Conservation (phyloP, 371 early-diverging fungal species). For the Apophysomyces trapeziformis region DNA sequence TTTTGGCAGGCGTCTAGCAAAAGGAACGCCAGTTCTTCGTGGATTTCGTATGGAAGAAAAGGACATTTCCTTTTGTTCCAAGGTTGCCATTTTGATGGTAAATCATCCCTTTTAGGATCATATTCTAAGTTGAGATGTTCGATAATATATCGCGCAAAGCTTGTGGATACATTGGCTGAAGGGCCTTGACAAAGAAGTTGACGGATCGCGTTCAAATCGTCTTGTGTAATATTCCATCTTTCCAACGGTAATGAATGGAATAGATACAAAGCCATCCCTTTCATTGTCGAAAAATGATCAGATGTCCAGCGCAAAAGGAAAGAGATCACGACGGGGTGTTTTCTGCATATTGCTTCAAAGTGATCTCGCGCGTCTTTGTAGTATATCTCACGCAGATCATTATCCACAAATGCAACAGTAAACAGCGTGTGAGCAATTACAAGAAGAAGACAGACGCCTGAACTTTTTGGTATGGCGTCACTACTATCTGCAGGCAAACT, state of each 20-base stretch:
- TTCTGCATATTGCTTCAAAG: slow-evolving; percentile 44
- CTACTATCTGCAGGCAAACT: slow-evolving; percentile 22
- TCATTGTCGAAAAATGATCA: slow-evolving; percentile 47
- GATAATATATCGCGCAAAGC: slow-evolving; percentile 51
- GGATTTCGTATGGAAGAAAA: slow-evolving; percentile 31
- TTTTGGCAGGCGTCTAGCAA: slow-evolving; percentile 42
- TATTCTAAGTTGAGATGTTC: slow-evolving; percentile 52
- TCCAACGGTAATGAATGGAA: slow-evolving; percentile 54
- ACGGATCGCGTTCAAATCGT: slow-evolving; percentile 47
- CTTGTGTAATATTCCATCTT: slow-evolving; percentile 44
- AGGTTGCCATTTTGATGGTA: slow-evolving; percentile 35
- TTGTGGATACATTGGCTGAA: slow-evolving; percentile 20
- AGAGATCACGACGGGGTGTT: slow-evolving; percentile 44
- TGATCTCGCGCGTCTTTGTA: slow-evolving; percentile 58
- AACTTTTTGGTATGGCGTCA: slow-evolving; percentile 15
- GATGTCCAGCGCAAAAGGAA: slow-evolving; percentile 53
- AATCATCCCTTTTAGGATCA: slow-evolving; percentile 15
- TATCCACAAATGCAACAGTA: slow-evolving; percentile 53
- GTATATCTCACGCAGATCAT: slow-evolving; percentile 41
- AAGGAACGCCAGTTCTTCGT: slow-evolving; percentile 49
- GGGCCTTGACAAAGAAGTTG: slow-evolving; percentile 37
- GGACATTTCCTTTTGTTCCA: slow-evolving; percentile 33
- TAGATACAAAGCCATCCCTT: slow-evolving; percentile 56
- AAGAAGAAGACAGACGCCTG: slow-evolving; percentile 33
- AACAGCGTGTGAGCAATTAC: slow-evolving; percentile 50